Evolutionary conservation across 2,329 filamentous ascomycete species (phyloP).

Genomic region (Aureobasidium zeae): DNA sequence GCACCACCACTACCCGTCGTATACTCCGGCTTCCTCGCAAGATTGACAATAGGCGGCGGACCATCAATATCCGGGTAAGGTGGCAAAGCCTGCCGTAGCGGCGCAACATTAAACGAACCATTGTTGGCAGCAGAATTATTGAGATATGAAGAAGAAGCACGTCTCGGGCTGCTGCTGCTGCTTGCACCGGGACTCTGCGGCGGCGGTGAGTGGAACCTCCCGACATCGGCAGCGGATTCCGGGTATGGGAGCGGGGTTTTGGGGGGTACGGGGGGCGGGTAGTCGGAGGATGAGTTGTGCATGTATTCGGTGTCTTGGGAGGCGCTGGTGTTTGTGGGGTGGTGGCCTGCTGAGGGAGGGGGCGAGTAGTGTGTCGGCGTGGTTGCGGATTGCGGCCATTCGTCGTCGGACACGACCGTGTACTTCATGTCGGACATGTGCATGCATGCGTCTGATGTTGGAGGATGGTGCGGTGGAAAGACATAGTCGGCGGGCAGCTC

Average conservation of each 20-base stretch:
- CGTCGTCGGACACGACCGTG: constrained; percentile 51
- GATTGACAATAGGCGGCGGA: constrained; percentile 74
- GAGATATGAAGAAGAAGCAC: too few relatives aligned
- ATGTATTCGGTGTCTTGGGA: constrained; percentile 18
- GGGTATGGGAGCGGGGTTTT: constrained; percentile 39
- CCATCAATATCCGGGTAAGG: constrained; percentile 78
- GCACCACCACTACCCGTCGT: not conserved
- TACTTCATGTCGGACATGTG: constrained; percentile 57
- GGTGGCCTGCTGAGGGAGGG: constrained; percentile 5
- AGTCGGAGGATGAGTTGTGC: constrained; percentile 10
- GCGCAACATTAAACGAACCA: constrained; percentile 3
- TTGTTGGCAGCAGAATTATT: too few relatives aligned
- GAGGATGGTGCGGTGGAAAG: constrained; percentile 25
- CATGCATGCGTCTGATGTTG: constrained; percentile 41
- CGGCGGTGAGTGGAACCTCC: too few relatives aligned
- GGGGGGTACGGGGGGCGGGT: constrained; percentile 62
- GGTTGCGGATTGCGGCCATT: constrained; percentile 40
- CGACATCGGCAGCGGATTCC: too few relatives aligned
- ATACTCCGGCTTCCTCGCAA: constrained; percentile 72
- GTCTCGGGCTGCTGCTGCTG: constrained; percentile 26
- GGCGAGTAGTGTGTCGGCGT: not conserved
- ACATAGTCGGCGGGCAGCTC: constrained; percentile 52
- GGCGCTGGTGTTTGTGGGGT: too few relatives aligned
- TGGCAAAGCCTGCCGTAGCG: constrained; percentile 30
- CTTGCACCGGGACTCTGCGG: constrained; percentile 24